Evolutionary conservation across 805 yeast species (phyloP).

Genomic region (Suhomyces pyralidae): DNA sequence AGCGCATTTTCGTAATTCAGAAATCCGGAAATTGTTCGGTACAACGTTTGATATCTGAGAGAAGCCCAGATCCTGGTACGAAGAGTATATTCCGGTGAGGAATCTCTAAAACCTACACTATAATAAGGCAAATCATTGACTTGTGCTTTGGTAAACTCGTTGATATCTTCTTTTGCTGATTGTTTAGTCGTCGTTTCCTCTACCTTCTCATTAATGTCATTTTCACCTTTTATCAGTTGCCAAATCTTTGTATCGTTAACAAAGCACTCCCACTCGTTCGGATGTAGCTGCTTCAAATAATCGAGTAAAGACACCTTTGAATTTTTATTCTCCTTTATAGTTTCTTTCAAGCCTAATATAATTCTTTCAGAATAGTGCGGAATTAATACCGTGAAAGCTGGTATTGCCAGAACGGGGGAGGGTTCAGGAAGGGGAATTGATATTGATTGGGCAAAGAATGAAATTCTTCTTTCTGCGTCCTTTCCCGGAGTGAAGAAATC

Average conservation of each 20-base stretch:
- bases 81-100: slow-evolving; percentile 59
- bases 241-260: slow-evolving; percentile 67
- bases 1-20: slow-evolving; percentile 75
- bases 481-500: slow-evolving; percentile 44
- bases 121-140: slow-evolving; percentile 66
- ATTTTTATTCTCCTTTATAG: slow-evolving; percentile 43
- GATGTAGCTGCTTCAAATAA: slow-evolving; percentile 68
- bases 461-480: slow-evolving; percentile 51
- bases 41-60: slow-evolving; percentile 75
- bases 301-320: slow-evolving; percentile 65
- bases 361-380: slow-evolving; percentile 55
- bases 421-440: slow-evolving; percentile 50
- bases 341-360: slow-evolving; percentile 41
- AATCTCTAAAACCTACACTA: slow-evolving; percentile 67
- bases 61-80: slow-evolving; percentile 90
- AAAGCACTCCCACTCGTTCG: slow-evolving; percentile 77
- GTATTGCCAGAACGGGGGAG: slow-evolving; percentile 45
- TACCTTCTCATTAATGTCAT: not conserved
- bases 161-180: slow-evolving; percentile 3
- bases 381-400: slow-evolving; percentile 48
- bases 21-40: slow-evolving; percentile 80
- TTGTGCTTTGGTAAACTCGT: slow-evolving; percentile 25
- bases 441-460: slow-evolving; percentile 53
- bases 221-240: slow-evolving; percentile 5
- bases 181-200: not conserved